These are phyloP conservation scores for Coccomyxa subellipsoidea DNA, from an alignment of 163 green algal species.

Conservation along the genomic window DNA sequence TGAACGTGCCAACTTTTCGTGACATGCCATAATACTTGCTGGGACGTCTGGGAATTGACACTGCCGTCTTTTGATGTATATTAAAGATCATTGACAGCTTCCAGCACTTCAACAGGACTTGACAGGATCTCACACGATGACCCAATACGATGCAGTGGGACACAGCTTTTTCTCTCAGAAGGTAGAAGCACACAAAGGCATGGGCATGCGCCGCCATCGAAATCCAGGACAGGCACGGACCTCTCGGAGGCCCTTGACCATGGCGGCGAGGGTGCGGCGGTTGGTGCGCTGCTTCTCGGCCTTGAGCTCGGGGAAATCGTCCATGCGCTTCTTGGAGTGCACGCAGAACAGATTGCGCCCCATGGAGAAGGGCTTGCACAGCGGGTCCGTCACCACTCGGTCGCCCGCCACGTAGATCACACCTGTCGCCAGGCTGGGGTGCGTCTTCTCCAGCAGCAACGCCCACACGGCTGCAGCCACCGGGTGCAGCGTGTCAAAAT, in stretches of 20 bases:
- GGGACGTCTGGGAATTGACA: too few relatives aligned
- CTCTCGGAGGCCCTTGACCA: constrained; percentile 67
- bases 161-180: too few relatives aligned
- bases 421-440: constrained; percentile 78
- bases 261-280: constrained; percentile 82
- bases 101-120: too few relatives aligned
- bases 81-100: too few relatives aligned
- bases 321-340: constrained; percentile 96
- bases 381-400: constrained; percentile 81
- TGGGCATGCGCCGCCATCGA: background rate
- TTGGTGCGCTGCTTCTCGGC: constrained; percentile 86
- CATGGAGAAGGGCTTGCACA: constrained; percentile 95
- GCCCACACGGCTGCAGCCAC: constrained; percentile 70
- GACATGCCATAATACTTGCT: too few relatives aligned
- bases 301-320: constrained; percentile 78
- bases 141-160: too few relatives aligned
- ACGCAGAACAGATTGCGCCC: constrained; percentile 97
- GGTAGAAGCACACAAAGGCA: too few relatives aligned
- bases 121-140: too few relatives aligned
- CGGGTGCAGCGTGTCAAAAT: background rate
- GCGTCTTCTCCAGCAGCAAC: constrained; percentile 80
- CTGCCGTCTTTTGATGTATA: too few relatives aligned
- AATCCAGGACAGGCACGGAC: background rate
- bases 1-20: too few relatives aligned
- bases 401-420: constrained; percentile 89